Evolutionary conservation across 1,284 basidiomycete genomes (phyloP).

Genomic region (Cryptococcus sp.): DNA sequence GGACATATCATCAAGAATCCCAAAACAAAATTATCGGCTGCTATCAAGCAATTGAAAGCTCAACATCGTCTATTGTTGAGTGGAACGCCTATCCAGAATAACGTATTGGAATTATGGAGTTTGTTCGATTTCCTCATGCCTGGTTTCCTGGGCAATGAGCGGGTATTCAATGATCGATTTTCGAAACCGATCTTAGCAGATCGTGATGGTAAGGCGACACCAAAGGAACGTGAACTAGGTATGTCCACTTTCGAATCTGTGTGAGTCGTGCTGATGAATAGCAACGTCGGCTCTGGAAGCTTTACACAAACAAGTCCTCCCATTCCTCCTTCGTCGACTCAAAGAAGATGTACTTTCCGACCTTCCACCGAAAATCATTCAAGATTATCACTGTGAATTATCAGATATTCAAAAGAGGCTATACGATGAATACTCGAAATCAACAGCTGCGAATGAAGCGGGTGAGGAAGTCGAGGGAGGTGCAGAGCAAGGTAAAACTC

Average conservation of each 20-base stretch:
- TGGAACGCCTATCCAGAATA: conserved; percentile 99
- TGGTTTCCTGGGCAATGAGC: conserved; percentile 91
- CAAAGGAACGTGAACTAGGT: conserved; percentile 92
- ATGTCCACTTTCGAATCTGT: conserved; percentile 32
- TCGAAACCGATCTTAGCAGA: conserved; percentile 94
- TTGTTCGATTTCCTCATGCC: conserved; percentile 99
- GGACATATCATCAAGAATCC: conserved; percentile 99
- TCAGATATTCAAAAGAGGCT: conserved; percentile 88
- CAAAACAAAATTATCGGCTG: conserved; percentile 95
- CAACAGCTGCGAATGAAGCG: conserved; percentile 63
- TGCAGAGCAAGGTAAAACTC: conserved; percentile 55
- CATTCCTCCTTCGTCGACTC: conserved; percentile 90
- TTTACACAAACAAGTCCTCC: conserved; percentile 97
- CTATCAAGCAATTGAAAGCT: conserved; percentile 85
- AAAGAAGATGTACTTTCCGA: conserved; percentile 98
- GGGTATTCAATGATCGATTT: conserved; percentile 93
- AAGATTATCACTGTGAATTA: conserved; percentile 98
- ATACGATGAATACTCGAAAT: conserved; percentile 88
- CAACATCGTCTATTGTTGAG: conserved; percentile 92
- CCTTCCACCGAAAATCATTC: conserved; percentile 98
- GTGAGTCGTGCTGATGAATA: conserved; percentile 33
- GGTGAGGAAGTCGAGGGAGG: conserved; percentile 56
- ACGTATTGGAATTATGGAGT: conserved; percentile 97
- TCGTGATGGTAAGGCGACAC: conserved; percentile 79
- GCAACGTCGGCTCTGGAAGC: conserved; percentile 91